Evolutionary conservation across 495 filamentous ascomycete genomes (phyloP).

Genomic region (Aspergillus nanangensis): DNA sequence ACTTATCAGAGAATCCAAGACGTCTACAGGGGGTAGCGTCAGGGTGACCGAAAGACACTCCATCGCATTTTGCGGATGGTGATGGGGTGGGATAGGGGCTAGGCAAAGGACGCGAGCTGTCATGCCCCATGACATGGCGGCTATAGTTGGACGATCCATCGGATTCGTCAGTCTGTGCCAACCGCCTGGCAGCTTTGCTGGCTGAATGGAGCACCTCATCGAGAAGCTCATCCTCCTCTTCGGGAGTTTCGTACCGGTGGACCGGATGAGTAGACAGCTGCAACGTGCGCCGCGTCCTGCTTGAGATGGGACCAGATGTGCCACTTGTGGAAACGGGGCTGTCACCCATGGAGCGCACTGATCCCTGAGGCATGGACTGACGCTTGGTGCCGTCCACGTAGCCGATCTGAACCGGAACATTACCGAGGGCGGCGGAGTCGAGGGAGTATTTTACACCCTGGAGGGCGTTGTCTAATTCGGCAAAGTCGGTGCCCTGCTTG

Average conservation of each 20-base stretch:
- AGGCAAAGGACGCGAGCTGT: conserved; percentile 49
- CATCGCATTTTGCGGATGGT: conserved; percentile 75
- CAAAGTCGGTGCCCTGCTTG: conserved; percentile 45
- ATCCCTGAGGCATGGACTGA: conserved; percentile 70
- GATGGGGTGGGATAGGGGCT: conserved; percentile 91
- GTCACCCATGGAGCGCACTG: conserved; percentile 58
- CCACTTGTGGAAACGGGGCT: conserved; percentile 52
- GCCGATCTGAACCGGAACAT: conserved; percentile 43
- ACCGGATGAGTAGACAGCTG: conserved; percentile 68
- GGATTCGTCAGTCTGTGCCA: conserved; percentile 45
- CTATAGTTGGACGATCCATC: conserved; percentile 37
- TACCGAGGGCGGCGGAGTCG: conserved; percentile 46
- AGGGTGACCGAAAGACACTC: conserved; percentile 61
- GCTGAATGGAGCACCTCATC: conserved; percentile 72
- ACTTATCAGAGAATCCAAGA: conserved; percentile 55
- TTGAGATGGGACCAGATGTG: conserved; percentile 64
- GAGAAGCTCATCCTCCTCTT: conserved; percentile 93
- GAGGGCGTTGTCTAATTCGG: conserved; percentile 76
- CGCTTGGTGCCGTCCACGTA: conserved; percentile 54
- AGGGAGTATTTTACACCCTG: conserved; percentile 63
- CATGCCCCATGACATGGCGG: conserved; percentile 49
- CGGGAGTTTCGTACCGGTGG: conserved; percentile 86
- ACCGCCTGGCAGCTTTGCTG: conserved; percentile 49
- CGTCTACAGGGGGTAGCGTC: conserved; percentile 44
- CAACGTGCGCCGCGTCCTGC: conserved; percentile 76